phyloP scores from a whole-genome alignment of 148 eudicot species.

The Dianthus caryophyllus region DNA sequence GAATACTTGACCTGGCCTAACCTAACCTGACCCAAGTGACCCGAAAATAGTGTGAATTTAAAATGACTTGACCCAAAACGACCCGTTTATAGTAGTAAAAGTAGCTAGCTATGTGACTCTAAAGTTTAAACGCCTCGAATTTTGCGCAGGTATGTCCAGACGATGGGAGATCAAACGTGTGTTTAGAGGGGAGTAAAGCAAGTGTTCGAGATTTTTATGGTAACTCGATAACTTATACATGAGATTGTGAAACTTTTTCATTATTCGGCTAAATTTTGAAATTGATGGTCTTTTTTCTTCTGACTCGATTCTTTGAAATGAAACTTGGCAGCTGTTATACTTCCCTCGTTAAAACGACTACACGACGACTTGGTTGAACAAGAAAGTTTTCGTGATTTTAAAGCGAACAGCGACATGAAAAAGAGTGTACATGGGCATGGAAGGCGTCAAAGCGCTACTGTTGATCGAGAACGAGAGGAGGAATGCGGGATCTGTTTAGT shows the following conservation, averaged over 20 bases:
- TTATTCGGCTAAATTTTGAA: too few species aligned
- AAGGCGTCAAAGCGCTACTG: slow-evolving; percentile 20
- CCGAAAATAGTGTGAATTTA: too few species aligned
- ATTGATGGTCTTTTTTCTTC: not conserved
- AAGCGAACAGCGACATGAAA: slow-evolving; percentile 22
- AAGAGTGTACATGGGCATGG: slow-evolving; percentile 27
- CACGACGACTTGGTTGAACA: slow-evolving; percentile 55
- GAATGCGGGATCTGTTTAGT: slow-evolving; percentile 88
- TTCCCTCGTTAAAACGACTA: slow-evolving; percentile 67
- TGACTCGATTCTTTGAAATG: not conserved
- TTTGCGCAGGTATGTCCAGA: slow-evolving; percentile 50
- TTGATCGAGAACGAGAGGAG: slow-evolving; percentile 67
- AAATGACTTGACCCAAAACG: too few species aligned
- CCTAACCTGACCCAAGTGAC: too few species aligned
- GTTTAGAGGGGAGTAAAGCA: slow-evolving; percentile 57
- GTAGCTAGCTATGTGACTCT: not conserved
- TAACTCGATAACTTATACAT: too few species aligned
- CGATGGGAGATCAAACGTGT: slow-evolving; percentile 50
- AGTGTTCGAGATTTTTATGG: slow-evolving; percentile 72
- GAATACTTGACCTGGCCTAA: too few species aligned
- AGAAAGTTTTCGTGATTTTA: slow-evolving; percentile 18
- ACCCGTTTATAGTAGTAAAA: not conserved
- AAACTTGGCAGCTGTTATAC: slow-evolving; percentile 57
- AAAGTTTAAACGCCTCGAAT: not conserved
- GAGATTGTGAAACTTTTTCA: too few species aligned